These are phyloP conservation scores for Phytopythium helicoides DNA, from an alignment of 352 stramenopile species.

Conservation along the genomic window DNA sequence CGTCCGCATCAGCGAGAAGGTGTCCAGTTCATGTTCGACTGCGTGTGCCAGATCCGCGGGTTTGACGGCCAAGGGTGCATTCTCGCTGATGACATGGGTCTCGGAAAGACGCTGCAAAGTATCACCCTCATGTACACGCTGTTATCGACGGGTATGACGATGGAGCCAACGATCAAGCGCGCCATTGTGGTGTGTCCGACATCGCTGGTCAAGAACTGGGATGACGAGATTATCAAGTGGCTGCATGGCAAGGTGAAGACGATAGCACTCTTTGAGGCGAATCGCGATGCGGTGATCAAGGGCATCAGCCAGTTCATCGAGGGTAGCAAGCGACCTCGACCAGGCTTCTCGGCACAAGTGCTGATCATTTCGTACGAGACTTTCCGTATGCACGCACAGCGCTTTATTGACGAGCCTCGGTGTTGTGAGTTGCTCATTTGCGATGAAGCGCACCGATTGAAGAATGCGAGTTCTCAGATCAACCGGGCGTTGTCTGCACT, in stretches of 20 bases:
- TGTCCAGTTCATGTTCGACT: slow-evolving; percentile 98
- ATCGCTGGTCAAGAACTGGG: slow-evolving; percentile 89
- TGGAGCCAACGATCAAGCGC: slow-evolving; percentile 62
- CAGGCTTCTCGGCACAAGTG: slow-evolving; percentile 59
- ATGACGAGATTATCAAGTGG: slow-evolving; percentile 90
- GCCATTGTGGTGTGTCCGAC: slow-evolving; percentile 84
- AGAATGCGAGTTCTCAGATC: slow-evolving; percentile 96
- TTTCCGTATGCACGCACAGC: slow-evolving; percentile 91
- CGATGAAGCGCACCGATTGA: slow-evolving; percentile 98
- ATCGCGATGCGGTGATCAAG: slow-evolving; percentile 78
- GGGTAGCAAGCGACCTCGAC: slow-evolving; percentile 60
- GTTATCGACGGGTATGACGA: slow-evolving; percentile 64
- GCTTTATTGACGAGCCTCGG: slow-evolving; percentile 83
- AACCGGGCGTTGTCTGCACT: slow-evolving; percentile 80
- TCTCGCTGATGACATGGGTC: slow-evolving; percentile 86
- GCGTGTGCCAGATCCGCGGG: slow-evolving; percentile 69
- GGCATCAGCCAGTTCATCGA: slow-evolving; percentile 83
- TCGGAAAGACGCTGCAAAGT: slow-evolving; percentile 88
- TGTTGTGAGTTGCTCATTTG: slow-evolving; percentile 97
- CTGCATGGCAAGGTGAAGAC: slow-evolving; percentile 82
- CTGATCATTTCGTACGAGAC: slow-evolving; percentile 91
- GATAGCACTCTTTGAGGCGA: slow-evolving; percentile 78
- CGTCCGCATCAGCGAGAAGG: slow-evolving; percentile 95
- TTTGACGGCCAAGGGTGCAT: slow-evolving; percentile 87
- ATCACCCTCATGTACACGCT: slow-evolving; percentile 87